Evolutionary conservation across 805 yeast genomes (phyloP), one percentile per base, ranked within the genome.

Genomic region (Candida tibetensis): DNA sequence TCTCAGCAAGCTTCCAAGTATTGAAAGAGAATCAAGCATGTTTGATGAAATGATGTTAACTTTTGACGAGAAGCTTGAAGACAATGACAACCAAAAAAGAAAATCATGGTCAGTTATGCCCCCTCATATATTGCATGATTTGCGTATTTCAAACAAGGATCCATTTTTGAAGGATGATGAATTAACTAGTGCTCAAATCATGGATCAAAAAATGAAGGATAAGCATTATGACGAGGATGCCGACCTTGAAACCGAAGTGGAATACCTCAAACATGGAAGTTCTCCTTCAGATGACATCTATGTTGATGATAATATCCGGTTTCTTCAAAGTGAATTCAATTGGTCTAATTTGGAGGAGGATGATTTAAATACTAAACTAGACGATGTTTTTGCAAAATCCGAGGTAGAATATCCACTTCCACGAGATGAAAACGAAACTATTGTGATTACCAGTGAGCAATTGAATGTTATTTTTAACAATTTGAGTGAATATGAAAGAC

Each of bases 151-250:
- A 17, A 31, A 42, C 8, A 49, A 46, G 17, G 57, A 53, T 30
- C 51, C 55, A 13, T 65, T 69, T 41, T 55, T 68, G 32, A 58
- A 53, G 36, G 74, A 69, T 47, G 74, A 68, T 37, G 74, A 69
- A 39, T 56, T 69, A 41, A 62, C 72, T 1, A 49, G 47, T 23
- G 72, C 58, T 23, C 73, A 68, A 42, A 69, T 68, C 36, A 57
- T 53, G 25, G 71, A 68, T 42, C 71, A 62, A 40, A 63, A 64
- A 42, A 40, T 52, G 14, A 61, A 56, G 30, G 72, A 68, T 34
- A 40, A 42, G 10, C 37, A 38, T 10, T 49, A 42, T 14, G 40
- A 45, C 4, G 43, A 26, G 10, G 28, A 14, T 27, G 15, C 30
- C 15, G 13, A 14, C 17, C 28, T 23, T 26, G 33, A 30, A 7